phyloP scores from a whole-genome alignment of 2,329 filamentous ascomycete species.

The Fusarium devonianum region DNA sequence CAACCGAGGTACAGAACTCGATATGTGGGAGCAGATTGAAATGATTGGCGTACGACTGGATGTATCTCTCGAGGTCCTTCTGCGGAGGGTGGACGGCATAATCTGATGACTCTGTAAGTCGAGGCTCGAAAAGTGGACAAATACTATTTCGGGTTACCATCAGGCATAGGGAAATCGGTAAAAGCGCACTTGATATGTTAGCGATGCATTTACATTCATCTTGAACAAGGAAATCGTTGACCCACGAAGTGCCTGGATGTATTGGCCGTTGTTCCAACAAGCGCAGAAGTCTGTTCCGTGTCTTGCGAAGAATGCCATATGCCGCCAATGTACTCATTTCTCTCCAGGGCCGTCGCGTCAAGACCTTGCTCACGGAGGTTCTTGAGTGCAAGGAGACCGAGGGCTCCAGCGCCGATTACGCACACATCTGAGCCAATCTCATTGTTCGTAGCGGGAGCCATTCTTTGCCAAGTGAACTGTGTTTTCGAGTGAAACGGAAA shows the following conservation, averaged over 20 bases:
- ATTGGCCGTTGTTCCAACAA: slow-evolving; percentile 42
- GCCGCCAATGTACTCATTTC: slow-evolving; percentile 50
- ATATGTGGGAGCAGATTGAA: slow-evolving; percentile 42
- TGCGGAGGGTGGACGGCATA: slow-evolving; percentile 38
- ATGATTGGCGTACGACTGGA: slow-evolving; percentile 44
- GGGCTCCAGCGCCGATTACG: slow-evolving; percentile 43
- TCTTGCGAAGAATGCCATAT: slow-evolving; percentile 51
- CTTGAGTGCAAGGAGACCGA: slow-evolving; percentile 52
- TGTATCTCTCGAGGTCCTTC: slow-evolving; percentile 42
- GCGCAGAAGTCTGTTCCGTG: slow-evolving; percentile 46
- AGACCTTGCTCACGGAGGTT: slow-evolving; percentile 54
- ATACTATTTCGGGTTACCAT: slow-evolving; percentile 24
- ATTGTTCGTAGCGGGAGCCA: slow-evolving; percentile 23
- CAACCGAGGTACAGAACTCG: slow-evolving; percentile 40
- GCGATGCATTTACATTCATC: background rate
- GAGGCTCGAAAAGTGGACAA: too few species aligned
- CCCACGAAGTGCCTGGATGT: slow-evolving; percentile 44
- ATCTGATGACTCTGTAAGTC: slow-evolving; percentile 14
- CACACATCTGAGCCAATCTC: slow-evolving; percentile 38
- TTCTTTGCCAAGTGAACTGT: slow-evolving; percentile 1
- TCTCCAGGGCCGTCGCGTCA: slow-evolving; percentile 51
- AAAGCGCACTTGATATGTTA: slow-evolving; percentile 39
- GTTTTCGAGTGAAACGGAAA: background rate
- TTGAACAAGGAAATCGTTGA: background rate
- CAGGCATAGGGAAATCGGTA: slow-evolving; percentile 47